Evolutionary conservation across 1,284 basidiomycete genomes (phyloP), one percentile per base, ranked within the genome.

Genomic region (Ganoderma sinense): DNA sequence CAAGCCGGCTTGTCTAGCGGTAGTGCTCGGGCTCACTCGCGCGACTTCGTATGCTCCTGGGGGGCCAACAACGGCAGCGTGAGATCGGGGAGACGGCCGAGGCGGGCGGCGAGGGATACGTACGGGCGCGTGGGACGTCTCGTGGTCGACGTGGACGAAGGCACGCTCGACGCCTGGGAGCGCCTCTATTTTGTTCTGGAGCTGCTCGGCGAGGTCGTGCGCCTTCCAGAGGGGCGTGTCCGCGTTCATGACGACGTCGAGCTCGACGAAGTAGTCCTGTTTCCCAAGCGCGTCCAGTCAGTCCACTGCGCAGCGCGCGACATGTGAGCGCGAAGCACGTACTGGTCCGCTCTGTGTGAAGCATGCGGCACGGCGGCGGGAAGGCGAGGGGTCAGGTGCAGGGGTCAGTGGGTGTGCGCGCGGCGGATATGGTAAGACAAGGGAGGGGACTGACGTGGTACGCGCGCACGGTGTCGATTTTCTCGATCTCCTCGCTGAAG

Each of bases 111-210:
- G 55, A 23, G 16, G 36, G n/a, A 58, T 48, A 82, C 89, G 66
- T 76, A 92, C 94, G 20, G 94, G 94, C 29, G 87, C 79, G 83
- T 98, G 96, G n/a, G 90, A 91, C 4, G 94, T 93, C 83, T 98
- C 96, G 76, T 97, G 93, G 81, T 98, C 96, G 65, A 97, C 94
- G 78, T 97, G 96, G 20, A 98, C 96, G 78, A 96, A 97, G 45
- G 94, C 95, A 61, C 96, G 85, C 74, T 96, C 96, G 64, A 99
- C 96, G 74, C 94, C 92, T 0, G 97, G 96, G 45, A 99, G 84
- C 23, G 90, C 88, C 80, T 99, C 97, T 64, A 99, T 90, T 82
- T 95, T 95, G 81, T 99, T 96, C 80, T 99, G 97, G 31, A 99
- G 84, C 66, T 94, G 89, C 81, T 98, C 97, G 65, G 93, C 92